Base-by-base conservation (phyloP, 768 basidiomycete species). In the Collybia mongolica region DNA sequence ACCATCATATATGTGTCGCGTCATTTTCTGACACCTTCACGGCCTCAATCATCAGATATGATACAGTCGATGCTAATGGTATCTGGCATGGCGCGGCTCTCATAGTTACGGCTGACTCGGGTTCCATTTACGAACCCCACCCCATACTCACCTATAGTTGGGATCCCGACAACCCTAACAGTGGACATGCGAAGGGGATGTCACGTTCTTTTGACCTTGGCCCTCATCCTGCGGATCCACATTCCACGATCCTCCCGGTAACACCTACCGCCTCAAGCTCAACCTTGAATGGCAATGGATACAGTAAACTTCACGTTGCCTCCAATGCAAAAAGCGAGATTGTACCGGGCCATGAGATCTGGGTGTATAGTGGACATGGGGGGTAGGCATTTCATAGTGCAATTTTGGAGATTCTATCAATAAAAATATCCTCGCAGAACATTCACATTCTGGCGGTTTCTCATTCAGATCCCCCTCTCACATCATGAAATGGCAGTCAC, bases 391-490 rank as follows among this genome's bases (percentile, higher is more conserved):
- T n/a, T 9, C 11, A 14, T 36, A 47, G 49, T 12, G 49, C 17
- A 46, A 9, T 54, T 39, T 44, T 32, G 37, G 41, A 43, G 29
- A 40, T 15, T 11, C 19, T 52, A 20, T 44, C 39, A 32, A 29
- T 24, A 46, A 24, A 41, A 20, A 23, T 32, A 39, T 36, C 36
- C 28, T 46, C 8, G 37, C 52, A 95, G 93, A 4, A 86, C 88
- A 0, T 93, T 82, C 62, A 92, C 92, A 1, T 99, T 99, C 72
- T 98, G 93, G 90, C 79, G 96, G 46, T 98, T 98, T 71, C 75
- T 85, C 60, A 82, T 98, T 42, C 82, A 86, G 54, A 77, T 99
- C 48, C 93, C 92, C 0, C 66, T 98, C 2, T 75, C 77, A 1
- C 68, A 72, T 7, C 71, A 73, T 32, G 91, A 96, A 70, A 88